Evolutionary conservation across 495 filamentous ascomycete species (phyloP).

Genomic region (Talaromyces stipitatus): DNA sequence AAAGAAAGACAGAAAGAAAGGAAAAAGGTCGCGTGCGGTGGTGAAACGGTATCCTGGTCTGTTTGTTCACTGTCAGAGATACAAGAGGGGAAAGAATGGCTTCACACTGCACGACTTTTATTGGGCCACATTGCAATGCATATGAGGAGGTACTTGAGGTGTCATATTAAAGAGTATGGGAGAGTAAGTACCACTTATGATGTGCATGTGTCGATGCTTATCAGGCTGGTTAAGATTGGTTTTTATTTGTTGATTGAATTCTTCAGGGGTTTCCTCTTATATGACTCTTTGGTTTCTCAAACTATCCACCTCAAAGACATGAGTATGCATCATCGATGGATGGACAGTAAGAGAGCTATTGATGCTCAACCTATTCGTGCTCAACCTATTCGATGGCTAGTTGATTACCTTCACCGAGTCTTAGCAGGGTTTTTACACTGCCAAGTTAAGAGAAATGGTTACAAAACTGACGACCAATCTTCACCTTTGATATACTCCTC

Average conservation of each 20-base stretch:
- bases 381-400: too few relatives aligned
- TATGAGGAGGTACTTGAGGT: not conserved
- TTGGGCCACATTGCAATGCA: not conserved
- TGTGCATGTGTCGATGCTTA: not conserved
- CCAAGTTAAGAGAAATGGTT: not conserved
- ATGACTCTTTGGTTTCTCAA: too few relatives aligned
- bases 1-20: not conserved
- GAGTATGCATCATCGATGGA: too few relatives aligned
- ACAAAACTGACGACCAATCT: conserved; percentile 11
- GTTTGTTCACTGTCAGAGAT: not conserved
- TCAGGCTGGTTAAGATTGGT: not conserved
- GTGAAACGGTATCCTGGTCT: not conserved
- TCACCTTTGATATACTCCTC: conserved; percentile 13
- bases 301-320: too few relatives aligned
- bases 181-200: not conserved
- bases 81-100: not conserved
- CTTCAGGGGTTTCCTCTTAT: too few relatives aligned
- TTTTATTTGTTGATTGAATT: too few relatives aligned
- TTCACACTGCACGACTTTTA: not conserved
- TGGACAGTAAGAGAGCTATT: too few relatives aligned
- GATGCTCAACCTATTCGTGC: too few relatives aligned
- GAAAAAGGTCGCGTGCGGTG: not conserved
- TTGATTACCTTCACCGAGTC: too few relatives aligned
- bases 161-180: not conserved
- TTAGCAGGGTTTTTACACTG: too few relatives aligned